These are phyloP conservation scores for Prunus kanzakura DNA, from an alignment of 306 rosid species.

Conservation along the genomic window DNA sequence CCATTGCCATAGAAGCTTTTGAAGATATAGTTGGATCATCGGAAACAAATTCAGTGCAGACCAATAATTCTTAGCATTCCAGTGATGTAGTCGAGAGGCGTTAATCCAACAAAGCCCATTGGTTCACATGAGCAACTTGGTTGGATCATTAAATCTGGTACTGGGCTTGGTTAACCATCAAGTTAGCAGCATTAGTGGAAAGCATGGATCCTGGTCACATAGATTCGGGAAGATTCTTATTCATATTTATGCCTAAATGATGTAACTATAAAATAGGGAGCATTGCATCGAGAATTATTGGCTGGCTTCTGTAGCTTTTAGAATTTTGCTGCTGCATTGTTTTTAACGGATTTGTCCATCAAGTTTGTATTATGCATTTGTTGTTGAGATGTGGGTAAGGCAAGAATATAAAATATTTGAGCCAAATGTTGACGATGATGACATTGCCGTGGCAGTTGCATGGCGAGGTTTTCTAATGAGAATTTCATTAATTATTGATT, in stretches of 20 bases:
- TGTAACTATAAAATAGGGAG: neutral
- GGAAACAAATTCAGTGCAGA: conserved; percentile 46
- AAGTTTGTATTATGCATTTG: too few relatives aligned
- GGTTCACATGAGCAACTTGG: conserved; percentile 10
- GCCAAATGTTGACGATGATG: too few relatives aligned
- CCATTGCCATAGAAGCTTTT: conserved; percentile 63
- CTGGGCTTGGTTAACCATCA: conserved; percentile 14
- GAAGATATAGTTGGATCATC: conserved; percentile 56
- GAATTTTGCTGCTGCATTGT: neutral
- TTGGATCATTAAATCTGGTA: conserved; percentile 16
- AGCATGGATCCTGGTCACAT: neutral
- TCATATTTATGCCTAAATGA: neutral
- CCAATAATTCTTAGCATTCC: conserved; percentile 38
- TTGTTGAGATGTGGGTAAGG: too few relatives aligned
- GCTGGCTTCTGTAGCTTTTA: neutral
- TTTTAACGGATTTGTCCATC: neutral
- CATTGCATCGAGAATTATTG: too few relatives aligned
- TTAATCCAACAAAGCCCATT: conserved; percentile 19
- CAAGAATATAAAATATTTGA: too few relatives aligned
- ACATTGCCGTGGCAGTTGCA: too few relatives aligned
- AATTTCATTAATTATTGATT: too few relatives aligned
- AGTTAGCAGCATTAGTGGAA: neutral
- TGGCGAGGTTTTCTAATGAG: too few relatives aligned
- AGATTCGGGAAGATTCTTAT: conserved; percentile 9
- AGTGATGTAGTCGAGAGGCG: neutral